Base-by-base conservation (phyloP, 805 yeast species). In the Suhomyces sp. region DNA sequence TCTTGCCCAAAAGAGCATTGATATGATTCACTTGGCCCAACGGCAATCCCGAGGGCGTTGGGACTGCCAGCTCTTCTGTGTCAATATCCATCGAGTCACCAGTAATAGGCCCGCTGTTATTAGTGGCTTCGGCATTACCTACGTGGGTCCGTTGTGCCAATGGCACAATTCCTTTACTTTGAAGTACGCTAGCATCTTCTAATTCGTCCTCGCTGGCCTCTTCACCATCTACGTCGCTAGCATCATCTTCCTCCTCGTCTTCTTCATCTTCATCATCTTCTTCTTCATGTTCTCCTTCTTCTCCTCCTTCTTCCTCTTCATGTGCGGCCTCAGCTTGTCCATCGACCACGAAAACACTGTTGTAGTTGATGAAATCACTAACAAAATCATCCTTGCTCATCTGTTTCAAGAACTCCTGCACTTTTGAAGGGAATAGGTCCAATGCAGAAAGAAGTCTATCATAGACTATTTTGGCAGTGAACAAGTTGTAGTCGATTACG, bases 281-380 rank as follows among this genome's bases (percentile, higher is more conserved):
- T 5, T 46, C 59, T 15, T 47, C 57, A n/a, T 52, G 52, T 23
- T 49, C 60, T 6, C 45, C 47, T 10, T 51, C 58, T 5, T 54
- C 57, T 15, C 44, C 53, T 4, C 42, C 58, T 1, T 53, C 61
- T 10, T 54, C 52, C 7, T 38, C 51, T 24, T 51, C 53, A 17
- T 29, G 33, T 5, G n/a, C 33, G n/a, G 50, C 52, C 5, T 46
- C 33, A 4, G 33, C 58, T 33, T 48, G 56, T 19, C 53, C 54
- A 8, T 48, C 47, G 40, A 49, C 36, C 15, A 51, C 52, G 44
- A 63, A 59, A 26, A 55, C 56, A 22, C 56, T 55, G 36, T 60
- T 63, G 46, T 65, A 66, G 52, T 67, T 62, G 19, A 64, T 60
- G 55, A 69, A 71, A 35, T 71, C 74, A 24, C 60, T 61, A 7